Evolutionary conservation across 495 filamentous ascomycete species (phyloP).

Genomic region (Aspergillus panamensis): DNA sequence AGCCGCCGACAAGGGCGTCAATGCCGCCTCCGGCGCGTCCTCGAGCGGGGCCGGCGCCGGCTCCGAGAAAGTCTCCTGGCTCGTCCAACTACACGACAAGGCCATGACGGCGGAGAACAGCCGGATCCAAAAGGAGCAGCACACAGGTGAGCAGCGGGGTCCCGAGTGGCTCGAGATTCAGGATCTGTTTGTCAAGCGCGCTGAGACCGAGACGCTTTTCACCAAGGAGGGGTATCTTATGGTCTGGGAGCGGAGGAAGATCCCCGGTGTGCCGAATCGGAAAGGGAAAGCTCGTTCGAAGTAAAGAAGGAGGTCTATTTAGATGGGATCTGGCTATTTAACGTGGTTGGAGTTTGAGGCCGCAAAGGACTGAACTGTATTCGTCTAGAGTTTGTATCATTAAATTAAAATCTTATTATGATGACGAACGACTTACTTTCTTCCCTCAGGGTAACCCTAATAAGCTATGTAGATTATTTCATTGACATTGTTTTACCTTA

Average conservation of each 20-base stretch:
- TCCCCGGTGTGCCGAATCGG: constrained; percentile 36
- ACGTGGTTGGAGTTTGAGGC: no score
- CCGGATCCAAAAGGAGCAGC: constrained; percentile 30
- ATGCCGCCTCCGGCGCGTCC: constrained; percentile 65
- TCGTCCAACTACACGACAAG: constrained; percentile 57
- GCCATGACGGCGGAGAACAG: constrained; percentile 41
- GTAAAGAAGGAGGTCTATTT: constrained; percentile 10
- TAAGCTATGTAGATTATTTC: no score
- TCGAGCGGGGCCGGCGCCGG: constrained; percentile 42
- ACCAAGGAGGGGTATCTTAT: constrained; percentile 92
- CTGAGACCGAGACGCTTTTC: constrained; percentile 81
- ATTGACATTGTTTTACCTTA: no score
- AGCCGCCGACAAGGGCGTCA: constrained; percentile 77
- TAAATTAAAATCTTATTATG: constrained; percentile 1
- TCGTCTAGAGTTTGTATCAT: constrained; percentile 14
- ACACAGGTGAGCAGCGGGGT: constrained; percentile 34
- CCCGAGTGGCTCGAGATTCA: constrained; percentile 90
- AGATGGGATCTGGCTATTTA: no score
- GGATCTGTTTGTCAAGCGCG: constrained; percentile 87
- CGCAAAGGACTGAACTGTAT: no score
- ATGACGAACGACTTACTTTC: neutral
- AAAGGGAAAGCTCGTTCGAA: constrained; percentile 40
- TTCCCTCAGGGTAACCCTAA: no score
- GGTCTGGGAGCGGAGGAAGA: constrained; percentile 87
- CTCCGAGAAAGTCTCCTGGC: constrained; percentile 52